Conservation (phyloP, 139 green algal species). For the Penium margaritaceum region DNA sequence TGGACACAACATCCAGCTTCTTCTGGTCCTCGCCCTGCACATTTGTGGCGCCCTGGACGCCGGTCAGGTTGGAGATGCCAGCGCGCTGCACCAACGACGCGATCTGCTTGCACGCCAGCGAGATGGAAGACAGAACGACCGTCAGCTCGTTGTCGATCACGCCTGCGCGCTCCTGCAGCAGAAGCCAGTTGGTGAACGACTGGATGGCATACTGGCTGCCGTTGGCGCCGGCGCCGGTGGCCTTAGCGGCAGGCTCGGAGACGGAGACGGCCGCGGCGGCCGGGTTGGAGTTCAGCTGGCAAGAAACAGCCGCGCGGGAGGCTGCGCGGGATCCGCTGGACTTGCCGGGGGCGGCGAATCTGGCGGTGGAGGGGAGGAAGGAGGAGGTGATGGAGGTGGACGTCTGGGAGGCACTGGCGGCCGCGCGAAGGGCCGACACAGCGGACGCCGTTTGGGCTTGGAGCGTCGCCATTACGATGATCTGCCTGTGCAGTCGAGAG, state of each 20-base stretch:
- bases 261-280: background rate
- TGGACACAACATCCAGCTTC: constrained; percentile 98
- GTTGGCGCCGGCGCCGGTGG: background rate
- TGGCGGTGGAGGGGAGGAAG: too few species aligned
- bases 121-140: constrained; percentile 84
- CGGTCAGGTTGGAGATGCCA: constrained; percentile 86
- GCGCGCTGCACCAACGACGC: constrained; percentile 78
- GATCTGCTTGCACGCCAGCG: constrained; percentile 96
- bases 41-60: constrained; percentile 42
- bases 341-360: too few species aligned
- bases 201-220: constrained; percentile 59
- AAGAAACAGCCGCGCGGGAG: too few species aligned
- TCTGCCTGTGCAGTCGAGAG: too few species aligned
- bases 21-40: constrained; percentile 95
- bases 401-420: too few species aligned
- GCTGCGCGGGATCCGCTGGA: too few species aligned
- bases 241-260: too few species aligned
- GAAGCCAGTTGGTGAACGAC: constrained; percentile 77
- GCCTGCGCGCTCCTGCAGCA: constrained; percentile 65
- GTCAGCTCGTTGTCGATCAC: constrained; percentile 84
- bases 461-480: too few species aligned
- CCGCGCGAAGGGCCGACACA: too few species aligned
- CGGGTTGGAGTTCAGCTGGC: too few species aligned
- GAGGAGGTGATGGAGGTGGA: too few species aligned
- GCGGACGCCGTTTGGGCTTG: too few species aligned